Conservation (phyloP, 2,329 filamentous ascomycete genomes). For the Ceratocystis papillata region DNA sequence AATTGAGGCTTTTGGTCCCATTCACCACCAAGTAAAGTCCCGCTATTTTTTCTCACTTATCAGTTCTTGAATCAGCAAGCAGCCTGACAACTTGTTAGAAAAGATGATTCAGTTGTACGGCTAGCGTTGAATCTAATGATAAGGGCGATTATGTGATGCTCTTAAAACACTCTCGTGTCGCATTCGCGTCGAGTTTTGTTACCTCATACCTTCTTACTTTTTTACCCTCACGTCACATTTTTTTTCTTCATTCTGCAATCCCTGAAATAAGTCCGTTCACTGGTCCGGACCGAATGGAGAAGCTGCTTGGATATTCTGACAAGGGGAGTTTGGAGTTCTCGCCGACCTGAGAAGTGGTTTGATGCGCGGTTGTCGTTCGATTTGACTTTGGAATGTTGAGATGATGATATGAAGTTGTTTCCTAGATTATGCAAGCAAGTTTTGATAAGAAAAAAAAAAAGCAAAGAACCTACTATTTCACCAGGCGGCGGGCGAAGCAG, state of each 20-base stretch:
- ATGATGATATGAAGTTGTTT: neutral
- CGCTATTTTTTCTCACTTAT: neutral
- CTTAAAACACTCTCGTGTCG: neutral
- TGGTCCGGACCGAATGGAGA: conserved; percentile 9
- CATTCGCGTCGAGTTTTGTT: neutral
- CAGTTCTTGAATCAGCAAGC: neutral
- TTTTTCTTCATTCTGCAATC: neutral
- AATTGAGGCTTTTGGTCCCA: neutral
- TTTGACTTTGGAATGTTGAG: neutral
- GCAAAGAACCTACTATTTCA: neutral
- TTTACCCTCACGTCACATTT: neutral
- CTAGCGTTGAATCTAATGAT: too few species aligned
- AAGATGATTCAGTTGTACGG: too few species aligned
- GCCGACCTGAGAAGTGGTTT: neutral
- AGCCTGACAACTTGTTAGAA: neutral
- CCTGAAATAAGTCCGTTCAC: conserved; percentile 12
- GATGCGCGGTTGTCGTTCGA: neutral
- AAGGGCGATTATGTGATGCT: neutral
- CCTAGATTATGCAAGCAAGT: neutral
- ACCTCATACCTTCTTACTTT: neutral
- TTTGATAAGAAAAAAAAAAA: neutral
- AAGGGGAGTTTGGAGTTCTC: neutral
- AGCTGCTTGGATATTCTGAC: neutral
- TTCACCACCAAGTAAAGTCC: neutral
- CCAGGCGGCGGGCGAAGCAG: too few species aligned